phyloP scores from a whole-genome alignment of 192 early-diverging fungal species.

The Coemansia sp. region DNA sequence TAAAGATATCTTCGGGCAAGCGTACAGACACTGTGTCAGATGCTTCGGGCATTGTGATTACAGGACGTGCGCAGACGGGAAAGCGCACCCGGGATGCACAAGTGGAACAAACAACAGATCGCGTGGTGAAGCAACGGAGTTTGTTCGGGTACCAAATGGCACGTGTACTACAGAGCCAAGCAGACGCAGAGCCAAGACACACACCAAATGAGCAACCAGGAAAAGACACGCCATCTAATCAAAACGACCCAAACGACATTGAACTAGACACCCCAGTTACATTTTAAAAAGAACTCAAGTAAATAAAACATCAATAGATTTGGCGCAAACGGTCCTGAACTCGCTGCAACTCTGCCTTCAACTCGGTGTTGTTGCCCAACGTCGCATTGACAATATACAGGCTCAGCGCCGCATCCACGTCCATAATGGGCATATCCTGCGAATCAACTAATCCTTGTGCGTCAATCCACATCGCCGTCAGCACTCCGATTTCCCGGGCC shows the following conservation, averaged over 20 bases:
- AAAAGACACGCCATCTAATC: background rate
- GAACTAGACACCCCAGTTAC: conserved; percentile 1
- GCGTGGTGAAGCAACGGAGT: conserved; percentile 17
- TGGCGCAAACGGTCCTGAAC: conserved; percentile 47
- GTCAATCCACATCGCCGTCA: conserved; percentile 27
- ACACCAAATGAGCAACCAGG: too few relatives aligned
- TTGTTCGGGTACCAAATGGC: conserved; percentile 40
- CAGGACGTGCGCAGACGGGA: too few relatives aligned
- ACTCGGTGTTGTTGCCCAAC: conserved; percentile 25
- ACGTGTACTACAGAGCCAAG: conserved; percentile 1
- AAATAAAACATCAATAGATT: conserved; percentile 30
- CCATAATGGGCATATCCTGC: conserved; percentile 29
- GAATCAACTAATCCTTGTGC: conserved; percentile 5
- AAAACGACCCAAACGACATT: conserved; percentile 10
- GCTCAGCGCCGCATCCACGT: conserved; percentile 52
- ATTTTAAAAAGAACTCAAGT: background rate
- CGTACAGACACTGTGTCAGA: too few relatives aligned
- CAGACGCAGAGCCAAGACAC: background rate
- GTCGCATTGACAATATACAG: conserved; percentile 51
- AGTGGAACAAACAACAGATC: background rate
- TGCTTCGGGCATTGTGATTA: too few relatives aligned
- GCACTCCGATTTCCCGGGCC: conserved; percentile 28
- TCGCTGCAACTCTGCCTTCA: conserved; percentile 44
- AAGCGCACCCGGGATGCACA: background rate
- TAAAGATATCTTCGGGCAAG: too few relatives aligned